A percentile compares a stretch with the other conserved stretches of the same genome.
Evolutionary conservation across 2,329 filamentous ascomycete genomes (phyloP).

Genomic region (Xylariaceae sp.): DNA sequence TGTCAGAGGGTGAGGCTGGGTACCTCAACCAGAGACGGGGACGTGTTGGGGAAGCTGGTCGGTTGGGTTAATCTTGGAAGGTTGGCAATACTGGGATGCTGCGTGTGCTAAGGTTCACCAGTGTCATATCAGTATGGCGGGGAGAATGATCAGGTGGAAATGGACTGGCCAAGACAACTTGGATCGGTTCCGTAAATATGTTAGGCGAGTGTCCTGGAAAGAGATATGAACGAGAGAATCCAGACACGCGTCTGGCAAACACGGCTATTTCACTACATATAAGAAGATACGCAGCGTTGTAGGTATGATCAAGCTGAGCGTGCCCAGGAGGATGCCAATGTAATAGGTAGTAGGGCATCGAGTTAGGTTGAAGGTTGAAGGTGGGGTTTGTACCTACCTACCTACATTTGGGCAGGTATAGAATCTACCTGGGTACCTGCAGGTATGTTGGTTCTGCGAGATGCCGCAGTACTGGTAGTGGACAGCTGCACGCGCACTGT

Average conservation of each 20-base stretch:
- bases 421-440: too few species aligned
- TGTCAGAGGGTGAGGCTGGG: constrained; percentile 5
- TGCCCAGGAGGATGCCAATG: too few species aligned
- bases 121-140: not conserved
- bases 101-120: not conserved
- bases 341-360: too few species aligned
- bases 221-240: not conserved
- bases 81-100: not conserved
- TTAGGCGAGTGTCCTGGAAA: not conserved
- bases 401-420: too few species aligned
- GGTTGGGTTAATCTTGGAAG: not conserved
- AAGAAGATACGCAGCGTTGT: not conserved
- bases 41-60: not conserved
- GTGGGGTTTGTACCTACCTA: too few species aligned
- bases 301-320: too few species aligned
- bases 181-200: not conserved
- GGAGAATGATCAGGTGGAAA: not conserved
- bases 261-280: not conserved
- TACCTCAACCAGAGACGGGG: constrained; percentile 11
- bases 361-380: too few species aligned
- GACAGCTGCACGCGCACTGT: too few species aligned
- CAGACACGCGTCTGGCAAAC: not conserved
- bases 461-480: too few species aligned
- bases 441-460: too few species aligned
- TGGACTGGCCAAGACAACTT: not conserved